Evolutionary conservation across 2,329 filamentous ascomycete species (phyloP), one percentile per base, ranked within the genome.

Genomic region (Simplicillium sp.): DNA sequence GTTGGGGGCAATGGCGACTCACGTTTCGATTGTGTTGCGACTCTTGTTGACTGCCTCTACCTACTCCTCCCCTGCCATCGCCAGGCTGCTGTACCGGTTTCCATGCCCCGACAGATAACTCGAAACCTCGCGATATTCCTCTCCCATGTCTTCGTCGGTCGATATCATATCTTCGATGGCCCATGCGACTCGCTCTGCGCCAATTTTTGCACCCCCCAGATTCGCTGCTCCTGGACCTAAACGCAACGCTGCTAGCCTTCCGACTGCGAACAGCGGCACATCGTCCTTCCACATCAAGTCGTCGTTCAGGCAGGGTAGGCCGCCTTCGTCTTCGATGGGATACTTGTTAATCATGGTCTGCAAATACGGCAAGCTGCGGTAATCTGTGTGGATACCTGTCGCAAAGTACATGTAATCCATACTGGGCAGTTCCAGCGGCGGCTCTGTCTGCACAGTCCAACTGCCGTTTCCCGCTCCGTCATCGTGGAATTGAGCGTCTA

Each of bases 361-460:
- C 11, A 90, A 61, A 42, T 79, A 78, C 0, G 80, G 72, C 16
- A 88, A 65, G 2, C 67, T 66, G 1, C 60, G 53, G 18, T 87
- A 74, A 47, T 87, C 70, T 0, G 77, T 75, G 37, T 77, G 70
- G 32, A 84, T 74, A 0, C 85, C 85, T 0, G 85, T 90, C 12
- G 85, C 84, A 51, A 83, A 86, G 59, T 84, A 84, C 46, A 88
- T 76, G 58, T 82, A 84, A 55, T 88, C 69, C 37, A 80, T 70
- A 0, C 62, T 57, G 0, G 80, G 78, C 11, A 84, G 55, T 3
- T 59, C 53, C 1, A 60, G 60, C 12, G 69, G 60, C 0, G 80
- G 77, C 3, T 71, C 62, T 0, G 76, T 77, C 32, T 64, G 55
- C 15, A 82, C 58, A 0, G 53, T 48, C 60, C 67, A 71, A 3